These are phyloP conservation scores for Eucalyptus cloeziana DNA, from an alignment of 345 rosid genomes.

Conservation along the genomic window DNA sequence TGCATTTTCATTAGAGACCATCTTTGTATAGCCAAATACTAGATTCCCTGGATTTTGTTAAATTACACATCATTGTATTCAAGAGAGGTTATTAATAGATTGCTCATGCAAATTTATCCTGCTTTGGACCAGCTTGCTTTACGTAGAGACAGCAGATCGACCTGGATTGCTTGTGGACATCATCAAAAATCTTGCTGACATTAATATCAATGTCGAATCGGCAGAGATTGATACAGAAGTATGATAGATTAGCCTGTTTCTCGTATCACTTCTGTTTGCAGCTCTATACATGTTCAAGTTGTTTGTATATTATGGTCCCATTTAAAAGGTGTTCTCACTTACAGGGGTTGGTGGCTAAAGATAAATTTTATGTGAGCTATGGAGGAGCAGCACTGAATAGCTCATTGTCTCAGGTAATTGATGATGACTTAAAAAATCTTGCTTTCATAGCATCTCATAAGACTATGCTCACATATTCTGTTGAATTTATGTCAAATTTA, in stretches of 20 bases:
- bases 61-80: not conserved
- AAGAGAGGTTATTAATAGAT: not conserved
- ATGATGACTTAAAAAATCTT: not conserved
- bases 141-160: constrained; percentile 88
- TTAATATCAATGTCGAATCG: constrained; percentile 80
- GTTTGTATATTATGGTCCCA: not conserved
- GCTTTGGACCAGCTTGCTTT: constrained; percentile 54
- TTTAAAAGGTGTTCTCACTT: not conserved
- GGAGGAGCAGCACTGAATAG: constrained; percentile 67
- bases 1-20: not conserved
- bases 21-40: not conserved
- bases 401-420: constrained; percentile 64
- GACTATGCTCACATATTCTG: not conserved
- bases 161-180: constrained; percentile 91
- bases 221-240: constrained; percentile 97
- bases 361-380: constrained; percentile 94
- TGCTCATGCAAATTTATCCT: not conserved
- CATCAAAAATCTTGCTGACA: constrained; percentile 67
- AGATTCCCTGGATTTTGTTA: not conserved
- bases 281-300: not conserved
- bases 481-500: not conserved
- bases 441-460: not conserved
- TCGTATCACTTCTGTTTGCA: not conserved
- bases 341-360: constrained; percentile 90
- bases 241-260: not conserved